Evolutionary conservation across 768 basidiomycete genomes (phyloP), one percentile per base, ranked within the genome.

Genomic region (Leccinum sublutescens): DNA sequence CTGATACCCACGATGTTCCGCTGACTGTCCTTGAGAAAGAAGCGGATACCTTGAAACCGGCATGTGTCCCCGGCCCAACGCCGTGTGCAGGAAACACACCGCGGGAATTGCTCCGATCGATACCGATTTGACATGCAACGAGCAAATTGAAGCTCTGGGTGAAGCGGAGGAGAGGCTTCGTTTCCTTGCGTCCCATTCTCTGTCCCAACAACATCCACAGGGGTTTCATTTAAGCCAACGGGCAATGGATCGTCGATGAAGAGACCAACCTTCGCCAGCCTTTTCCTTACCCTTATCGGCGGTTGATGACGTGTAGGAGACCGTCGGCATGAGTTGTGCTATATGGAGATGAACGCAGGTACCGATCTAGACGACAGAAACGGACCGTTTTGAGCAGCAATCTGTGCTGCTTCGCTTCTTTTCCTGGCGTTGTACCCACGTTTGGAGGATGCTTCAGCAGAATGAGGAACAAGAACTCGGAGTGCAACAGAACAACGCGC

Each of bases 1-100:
- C 85, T 84, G 55, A 89, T 82, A 21, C 85, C 87, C 49, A 84
- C 78, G 50, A 90, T 82, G 47, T 81, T 80, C 60, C 80, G 74
- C 43, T 85, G 77, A 43, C 72, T 62, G 60, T 89, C 84, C 61
- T 87, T 85, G 66, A 89, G 76, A 73, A 93, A 87, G 68, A 84
- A 89, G 19, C 91, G 84, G 62, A 93, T 88, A n/a, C 85, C 85
- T 70, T 92, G 91, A 74, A 93, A 93, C 25, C 91, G 85, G 68
- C 91, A 93, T 2, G 89, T 91, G 69, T 93, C 91, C 43, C 91
- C 90, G 1, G 89, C 89, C 90, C 91, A 92, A 23, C 91, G 86
- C 45, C 91, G 86, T 34, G 87, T 91, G 71, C 91, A 93, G 3
- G 89, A 87, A 36, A 92, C 87, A 66, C 91, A 93, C 14, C 88